Base-by-base conservation (phyloP, 2,329 filamentous ascomycete genomes). In the Ceratocystis cubensis region DNA sequence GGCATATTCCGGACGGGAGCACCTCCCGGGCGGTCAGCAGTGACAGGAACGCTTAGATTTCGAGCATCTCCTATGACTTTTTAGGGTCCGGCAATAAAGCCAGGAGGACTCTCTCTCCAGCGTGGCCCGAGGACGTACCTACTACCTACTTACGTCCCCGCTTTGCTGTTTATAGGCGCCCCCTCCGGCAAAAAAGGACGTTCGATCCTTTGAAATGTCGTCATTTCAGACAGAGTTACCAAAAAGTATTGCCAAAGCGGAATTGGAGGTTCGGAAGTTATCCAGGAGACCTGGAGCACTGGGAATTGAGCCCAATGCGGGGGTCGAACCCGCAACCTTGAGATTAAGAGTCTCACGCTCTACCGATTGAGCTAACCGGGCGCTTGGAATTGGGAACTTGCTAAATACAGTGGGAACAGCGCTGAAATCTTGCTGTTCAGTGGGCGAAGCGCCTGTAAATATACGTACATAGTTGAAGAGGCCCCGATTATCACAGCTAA, bases 321-420 rank as follows among this genome's bases (percentile, higher is more conserved):
- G 74, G 74, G 74, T 75, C 74, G 74, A 76, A 76, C 75, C 74
- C 74, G 73, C 74, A 75, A 73, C 75, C 74, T 75, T 76, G 73
- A 75, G 75, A 76, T 75, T 82, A 82, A 83, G 84, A 86, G 84
- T 86, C 84, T 85, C 80, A 86, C 84, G 84, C 84, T 87, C 84
- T 87, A 86, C 82, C 81, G 81, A 84, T 84, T 84, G 82, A 84
- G 82, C 82, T 84, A 84, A 79, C 80, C 79, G 77, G 80, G 80
- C 80, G 62, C 44, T 33, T n/a, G 28, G 53, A 25, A 62, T 20
- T 62, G 59, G 59, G 59, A 22, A 44, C 22, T 8, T 33, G 33
- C 33, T 44, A 15, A 62, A 25, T n/a, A 20, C 33, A 46, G 45
- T 25, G 74, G 74, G 73, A 73, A 75, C 73, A 74, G 75, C 76